Base-by-base conservation (phyloP, 1,284 basidiomycete genomes). In the Lignosus rhinocerotis region DNA sequence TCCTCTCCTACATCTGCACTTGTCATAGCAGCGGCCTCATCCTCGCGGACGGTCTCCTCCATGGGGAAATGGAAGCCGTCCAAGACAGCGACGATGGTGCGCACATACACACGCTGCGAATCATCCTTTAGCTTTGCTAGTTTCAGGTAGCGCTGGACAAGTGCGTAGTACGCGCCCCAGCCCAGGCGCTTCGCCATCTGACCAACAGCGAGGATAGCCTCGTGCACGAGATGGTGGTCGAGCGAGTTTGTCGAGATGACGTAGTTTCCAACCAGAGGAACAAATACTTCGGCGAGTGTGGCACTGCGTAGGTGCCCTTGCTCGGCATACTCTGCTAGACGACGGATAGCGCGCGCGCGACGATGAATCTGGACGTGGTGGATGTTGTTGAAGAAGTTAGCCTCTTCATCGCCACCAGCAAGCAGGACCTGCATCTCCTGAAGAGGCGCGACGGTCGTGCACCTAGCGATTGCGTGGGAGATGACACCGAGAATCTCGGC, bases 361-460 rank as follows among this genome's bases (percentile, higher is more conserved):
- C 96, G 88, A 73, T 99, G 96, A 5, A 92, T 78, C 75, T 99
- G 97, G 53, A 99, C 87, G 72, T 99, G 97, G 63, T 92, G 86
- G 52, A 99, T 86, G 73, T 99, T 99, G 78, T 90, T 89, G 82
- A 99, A 98, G 77, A 99, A 96, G 71, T 90, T 96, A 31, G 94
- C 95, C 72, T 99, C 97, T 48, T 93, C 91, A 69, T 99, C 96
- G 0, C 93, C 95, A 16, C 82, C 87, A 4, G 92, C 93, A n/a
- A 98, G 81, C 10, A 99, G 77, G 10, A 87, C 81, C 7, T 76
- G 82, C 86, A 98, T 88, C 69, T 98, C 94, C 48, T 83, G 83
- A 42, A 98, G 76, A 2, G 82, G 73, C 0, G 75, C 71, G 19
- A 94, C 77, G n/a, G 78, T 72, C 2, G 80, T 75, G 63, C 92